Percentiles rank a stretch among this genome's conserved stretches.
Conservation (phyloP, 78 protist species). For the Guillardia theta region DNA sequence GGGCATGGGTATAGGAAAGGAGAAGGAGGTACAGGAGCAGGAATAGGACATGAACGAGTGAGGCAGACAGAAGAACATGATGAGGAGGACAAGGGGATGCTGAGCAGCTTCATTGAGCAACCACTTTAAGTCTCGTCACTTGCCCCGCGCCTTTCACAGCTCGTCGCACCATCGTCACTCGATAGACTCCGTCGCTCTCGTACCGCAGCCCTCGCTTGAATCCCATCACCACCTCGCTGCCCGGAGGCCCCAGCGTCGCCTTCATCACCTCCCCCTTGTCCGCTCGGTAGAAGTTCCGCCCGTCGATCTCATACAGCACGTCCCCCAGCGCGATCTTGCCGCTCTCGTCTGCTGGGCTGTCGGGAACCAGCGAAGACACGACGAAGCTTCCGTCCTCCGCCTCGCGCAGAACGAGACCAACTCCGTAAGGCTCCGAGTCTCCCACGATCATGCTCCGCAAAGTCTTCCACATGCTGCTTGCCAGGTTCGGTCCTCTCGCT, state of each 20-base stretch:
- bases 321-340: neutral
- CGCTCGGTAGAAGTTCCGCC: neutral
- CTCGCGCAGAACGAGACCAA: no score
- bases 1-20: no score
- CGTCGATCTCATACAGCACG: neutral
- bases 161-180: neutral
- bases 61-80: no score
- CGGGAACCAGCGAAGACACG: neutral
- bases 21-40: no score
- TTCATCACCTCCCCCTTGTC: neutral
- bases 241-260: neutral
- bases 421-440: no score
- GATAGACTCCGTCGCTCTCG: neutral
- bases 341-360: neutral
- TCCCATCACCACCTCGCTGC: neutral
- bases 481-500: no score
- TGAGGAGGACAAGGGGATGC: no score
- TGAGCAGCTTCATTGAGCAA: no score
- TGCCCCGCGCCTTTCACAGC: neutral
- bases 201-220: neutral
- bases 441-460: no score
- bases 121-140: no score
- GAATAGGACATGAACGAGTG: no score
- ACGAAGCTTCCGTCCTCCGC: neutral
- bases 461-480: no score